Evolutionary conservation across 2,329 filamentous ascomycete species (phyloP), one percentile per base, ranked within the genome.

Genomic region (Sordariomycetes sp.): DNA sequence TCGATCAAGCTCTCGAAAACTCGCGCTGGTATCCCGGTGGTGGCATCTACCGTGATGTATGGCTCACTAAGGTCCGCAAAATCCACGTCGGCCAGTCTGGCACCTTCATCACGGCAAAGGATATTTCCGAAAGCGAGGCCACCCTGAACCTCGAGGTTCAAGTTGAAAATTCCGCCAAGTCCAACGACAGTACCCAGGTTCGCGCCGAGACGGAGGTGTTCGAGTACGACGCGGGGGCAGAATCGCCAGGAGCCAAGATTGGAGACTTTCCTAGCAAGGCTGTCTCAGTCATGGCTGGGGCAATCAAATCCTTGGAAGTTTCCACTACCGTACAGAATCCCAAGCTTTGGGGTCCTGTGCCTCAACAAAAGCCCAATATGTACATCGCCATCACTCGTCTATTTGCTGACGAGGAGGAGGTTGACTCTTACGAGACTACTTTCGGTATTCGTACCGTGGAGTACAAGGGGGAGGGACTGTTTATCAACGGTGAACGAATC

Each of bases 21-120:
- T n/a, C n/a, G n/a, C n/a, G n/a, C n/a, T n/a, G n/a, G n/a, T n/a
- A n/a, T n/a, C n/a, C n/a, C n/a, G n/a, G n/a, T n/a, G n/a, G n/a
- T n/a, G n/a, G n/a, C n/a, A n/a, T n/a, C n/a, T n/a, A n/a, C n/a
- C n/a, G n/a, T n/a, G n/a, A n/a, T n/a, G n/a, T n/a, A n/a, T n/a
- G n/a, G 69, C 55, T 74, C n/a, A 60, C 63, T 21, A 71, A 65
- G 36, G 60, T 63, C 11, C 49, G 61, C 21, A 46, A 57, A 2
- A 52, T 58, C 0, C 70, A 71, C 37, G 59, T 75, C 3, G 61
- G 48, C 7, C 64, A 74, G 27, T 68, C 54, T 30, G 70, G 70
- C 5, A 72, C 68, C 0, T 64, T 57, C 31, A 52, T 73, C 35
- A 68, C 62, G 1, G 61, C 68, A 6, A 58, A 51, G 12, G 43